Base-by-base conservation (phyloP, 1,139 yeast species). In the Pichia sp. region DNA sequence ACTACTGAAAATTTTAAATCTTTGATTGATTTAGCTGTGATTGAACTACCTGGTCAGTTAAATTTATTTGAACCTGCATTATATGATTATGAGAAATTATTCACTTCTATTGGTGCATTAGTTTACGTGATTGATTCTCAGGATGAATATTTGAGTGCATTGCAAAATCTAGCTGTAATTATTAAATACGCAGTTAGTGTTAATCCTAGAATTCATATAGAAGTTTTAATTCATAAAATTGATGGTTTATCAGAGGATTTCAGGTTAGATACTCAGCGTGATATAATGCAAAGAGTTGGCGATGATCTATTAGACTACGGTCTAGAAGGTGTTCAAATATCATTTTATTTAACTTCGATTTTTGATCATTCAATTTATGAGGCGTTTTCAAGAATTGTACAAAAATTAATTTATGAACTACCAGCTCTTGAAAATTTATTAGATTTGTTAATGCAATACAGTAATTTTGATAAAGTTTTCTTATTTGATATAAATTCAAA, bases 321-420 rank as follows among this genome's bases (percentile, higher is more conserved):
- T 1, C 72, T 90, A 40, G 95, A 88, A 61, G 95, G 95, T 26
- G 95, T 89, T 25, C 94, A 88, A 62, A 86, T 92, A 5, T 82
- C 94, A 3, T 92, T 90, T 66, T 92, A 92, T 64, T 72, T 89
- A 58, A 92, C 98, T 0, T 85, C 95, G 1, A 92, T 92, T 40
- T 92, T 90, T 65, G 97, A 92, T 66, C 97, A 90, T 65, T 86
- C 96, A 26, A 88, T 92, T 48, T 89, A 90, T 64, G 98, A 92
- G 65, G 97, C 97, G 1, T 88, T 92, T 60, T 86, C 96, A 26
- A 75, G 96, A 58, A 89, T 92, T 43, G 90, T 90, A 5, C 97
- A 92, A 61, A 88, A 90, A 60, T 73, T 92, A 48, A 85, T 92
- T 34, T 88, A 90, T 5, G 97, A 92, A 61, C 73, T 90, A 48